phyloP scores from a whole-genome alignment of 2,329 filamentous ascomycete species.

The Diaporthe batatas region DNA sequence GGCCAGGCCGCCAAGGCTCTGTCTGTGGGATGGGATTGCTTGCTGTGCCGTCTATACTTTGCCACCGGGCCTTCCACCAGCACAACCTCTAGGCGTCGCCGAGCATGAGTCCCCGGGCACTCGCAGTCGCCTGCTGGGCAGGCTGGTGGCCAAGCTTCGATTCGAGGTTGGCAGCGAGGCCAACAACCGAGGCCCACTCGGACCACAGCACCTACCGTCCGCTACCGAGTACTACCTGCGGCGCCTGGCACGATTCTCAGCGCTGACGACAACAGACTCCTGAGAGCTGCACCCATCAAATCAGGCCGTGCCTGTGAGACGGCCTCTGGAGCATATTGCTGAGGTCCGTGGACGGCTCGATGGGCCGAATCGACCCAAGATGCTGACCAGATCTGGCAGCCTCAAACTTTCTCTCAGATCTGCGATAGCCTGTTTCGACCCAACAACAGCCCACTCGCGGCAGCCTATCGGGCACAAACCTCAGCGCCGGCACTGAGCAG shows the following conservation, averaged over 20 bases:
- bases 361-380: slow-evolving; percentile 26
- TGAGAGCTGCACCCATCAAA: not conserved
- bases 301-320: slow-evolving; percentile 6
- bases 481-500: slow-evolving; percentile 8
- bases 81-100: too few species aligned
- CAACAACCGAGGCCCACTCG: slow-evolving; percentile 3
- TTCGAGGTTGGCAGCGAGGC: not conserved
- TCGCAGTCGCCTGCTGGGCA: not conserved
- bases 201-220: slow-evolving; percentile 4
- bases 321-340: not conserved
- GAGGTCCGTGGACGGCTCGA: slow-evolving; percentile 10
- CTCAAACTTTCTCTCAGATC: slow-evolving; percentile 25
- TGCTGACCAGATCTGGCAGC: slow-evolving; percentile 31
- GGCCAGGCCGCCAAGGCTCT: too few species aligned
- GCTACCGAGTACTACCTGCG: not conserved
- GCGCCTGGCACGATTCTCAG: slow-evolving; percentile 22
- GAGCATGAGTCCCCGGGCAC: too few species aligned
- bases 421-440: slow-evolving; percentile 27
- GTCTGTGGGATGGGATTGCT: too few species aligned
- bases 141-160: slow-evolving; percentile 13
- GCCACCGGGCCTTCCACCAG: not conserved
- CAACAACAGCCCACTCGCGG: not conserved
- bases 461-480: slow-evolving; percentile 29
- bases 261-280: not conserved
- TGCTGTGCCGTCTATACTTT: slow-evolving; percentile 29